Conservation (phyloP, 345 rosid genomes). For the Pistacia vera region DNA sequence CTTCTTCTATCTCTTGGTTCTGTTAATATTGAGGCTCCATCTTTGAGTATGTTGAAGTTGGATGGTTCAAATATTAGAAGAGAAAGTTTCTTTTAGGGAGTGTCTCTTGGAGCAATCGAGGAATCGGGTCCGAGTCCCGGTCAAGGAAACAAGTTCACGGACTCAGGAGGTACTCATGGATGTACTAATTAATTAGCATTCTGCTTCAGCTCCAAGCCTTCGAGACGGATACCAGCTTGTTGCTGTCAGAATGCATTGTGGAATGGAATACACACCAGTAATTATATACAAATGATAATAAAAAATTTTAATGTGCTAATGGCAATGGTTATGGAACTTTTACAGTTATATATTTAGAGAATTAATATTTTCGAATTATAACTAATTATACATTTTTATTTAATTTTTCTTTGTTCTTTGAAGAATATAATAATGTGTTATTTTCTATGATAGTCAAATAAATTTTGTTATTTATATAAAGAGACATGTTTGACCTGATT, state of each 20-base stretch:
- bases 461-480: too few species aligned
- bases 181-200: background rate
- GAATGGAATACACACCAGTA: background rate
- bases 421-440: too few species aligned
- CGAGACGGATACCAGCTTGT: conserved; percentile 14
- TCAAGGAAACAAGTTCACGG: conserved; percentile 6
- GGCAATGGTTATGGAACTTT: too few species aligned
- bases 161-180: background rate
- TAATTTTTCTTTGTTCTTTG: too few species aligned
- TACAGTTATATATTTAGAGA: too few species aligned
- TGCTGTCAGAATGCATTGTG: background rate
- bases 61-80: background rate
- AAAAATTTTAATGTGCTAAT: too few species aligned
- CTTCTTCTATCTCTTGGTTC: conserved; percentile 7
- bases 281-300: too few species aligned
- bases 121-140: conserved; percentile 31
- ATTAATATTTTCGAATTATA: too few species aligned
- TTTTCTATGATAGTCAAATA: too few species aligned
- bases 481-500: too few species aligned
- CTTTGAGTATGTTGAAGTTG: conserved; percentile 6
- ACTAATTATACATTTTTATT: too few species aligned
- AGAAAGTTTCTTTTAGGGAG: background rate
- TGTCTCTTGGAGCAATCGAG: conserved; percentile 24
- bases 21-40: conserved; percentile 3
- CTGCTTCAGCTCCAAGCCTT: conserved; percentile 23